A percentile compares a stretch with the other conserved stretches of the same genome.
Conservation (phyloP, 805 yeast genomes). For the Sugiyamaella floridensis region DNA sequence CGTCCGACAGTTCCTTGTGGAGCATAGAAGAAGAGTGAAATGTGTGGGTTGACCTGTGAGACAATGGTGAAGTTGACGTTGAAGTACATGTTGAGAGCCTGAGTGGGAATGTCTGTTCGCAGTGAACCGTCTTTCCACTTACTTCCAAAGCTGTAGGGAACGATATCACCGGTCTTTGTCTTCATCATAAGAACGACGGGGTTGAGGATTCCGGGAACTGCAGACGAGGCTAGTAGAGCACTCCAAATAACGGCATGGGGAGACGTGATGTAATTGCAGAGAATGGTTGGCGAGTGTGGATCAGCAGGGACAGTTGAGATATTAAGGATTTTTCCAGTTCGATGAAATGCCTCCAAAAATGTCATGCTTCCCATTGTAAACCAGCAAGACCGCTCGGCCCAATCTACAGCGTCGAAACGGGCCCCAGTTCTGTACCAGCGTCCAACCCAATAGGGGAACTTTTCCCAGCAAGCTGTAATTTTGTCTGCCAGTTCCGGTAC, state of each 20-base stretch:
- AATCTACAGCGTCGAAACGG: slow-evolving; percentile 62
- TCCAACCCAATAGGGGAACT: slow-evolving; percentile 51
- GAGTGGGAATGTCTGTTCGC: slow-evolving; percentile 72
- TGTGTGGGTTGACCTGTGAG: slow-evolving; percentile 79
- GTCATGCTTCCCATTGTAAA: slow-evolving; percentile 70
- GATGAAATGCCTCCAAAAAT: slow-evolving; percentile 58
- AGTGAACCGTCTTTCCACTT: slow-evolving; percentile 77
- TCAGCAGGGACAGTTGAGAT: slow-evolving; percentile 77
- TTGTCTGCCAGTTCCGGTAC: slow-evolving; percentile 55
- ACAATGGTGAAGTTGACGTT: slow-evolving; percentile 72
- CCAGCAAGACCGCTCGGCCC: slow-evolving; percentile 66
- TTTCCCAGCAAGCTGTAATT: slow-evolving; percentile 64
- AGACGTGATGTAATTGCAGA: slow-evolving; percentile 69
- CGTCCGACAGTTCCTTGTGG: slow-evolving; percentile 77
- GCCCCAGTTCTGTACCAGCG: slow-evolving; percentile 74
- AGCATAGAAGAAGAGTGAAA: slow-evolving; percentile 65
- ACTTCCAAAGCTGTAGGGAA: slow-evolving; percentile 66
- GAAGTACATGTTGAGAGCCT: slow-evolving; percentile 64
- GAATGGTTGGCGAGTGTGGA: slow-evolving; percentile 72
- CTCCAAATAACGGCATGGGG: slow-evolving; percentile 83
- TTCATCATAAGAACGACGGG: slow-evolving; percentile 78
- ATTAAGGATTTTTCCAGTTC: slow-evolving; percentile 65
- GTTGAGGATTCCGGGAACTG: slow-evolving; percentile 74
- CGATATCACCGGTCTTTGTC: slow-evolving; percentile 36
- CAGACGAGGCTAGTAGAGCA: slow-evolving; percentile 65